Percentiles rank a stretch among this genome's conserved stretches.
Evolutionary conservation across 1,284 basidiomycete genomes (phyloP).

Genomic region (Chondrostereum purpureum): DNA sequence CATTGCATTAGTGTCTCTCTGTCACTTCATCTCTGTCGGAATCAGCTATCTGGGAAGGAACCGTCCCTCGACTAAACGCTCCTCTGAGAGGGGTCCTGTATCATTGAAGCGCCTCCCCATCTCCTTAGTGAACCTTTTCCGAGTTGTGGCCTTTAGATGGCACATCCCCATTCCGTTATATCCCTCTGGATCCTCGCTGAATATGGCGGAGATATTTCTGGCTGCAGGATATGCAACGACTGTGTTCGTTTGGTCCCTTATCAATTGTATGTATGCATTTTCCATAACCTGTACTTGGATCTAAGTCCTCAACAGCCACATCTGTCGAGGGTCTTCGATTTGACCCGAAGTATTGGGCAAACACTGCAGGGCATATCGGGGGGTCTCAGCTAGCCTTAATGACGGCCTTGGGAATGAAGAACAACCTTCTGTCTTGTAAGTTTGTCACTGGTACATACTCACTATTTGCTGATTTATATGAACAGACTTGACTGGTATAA

Average conservation of each 20-base stretch:
- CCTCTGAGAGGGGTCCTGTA: not conserved
- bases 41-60: not conserved
- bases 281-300: not conserved
- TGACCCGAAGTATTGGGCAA: conserved; percentile 24
- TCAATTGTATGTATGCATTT: conserved; percentile 26
- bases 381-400: conserved; percentile 42
- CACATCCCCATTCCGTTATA: conserved; percentile 22
- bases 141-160: conserved; percentile 35
- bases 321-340: conserved; percentile 16
- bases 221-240: conserved; percentile 28
- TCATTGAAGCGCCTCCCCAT: conserved; percentile 24
- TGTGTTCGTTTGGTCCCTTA: conserved; percentile 30
- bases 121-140: conserved; percentile 28
- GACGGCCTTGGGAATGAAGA: conserved; percentile 44
- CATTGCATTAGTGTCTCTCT: conserved; percentile 33
- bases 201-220: conserved; percentile 31
- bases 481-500: conserved; percentile 42
- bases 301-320: conserved; percentile 18
- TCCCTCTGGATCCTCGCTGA: conserved; percentile 30
- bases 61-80: not conserved
- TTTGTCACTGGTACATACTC: conserved; percentile 7
- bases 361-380: conserved; percentile 33
- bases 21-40: conserved; percentile 22
- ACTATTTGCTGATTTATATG: not conserved
- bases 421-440: conserved; percentile 43